Conservation (phyloP, 495 filamentous ascomycete species). For the Pyronema omphalodes region DNA sequence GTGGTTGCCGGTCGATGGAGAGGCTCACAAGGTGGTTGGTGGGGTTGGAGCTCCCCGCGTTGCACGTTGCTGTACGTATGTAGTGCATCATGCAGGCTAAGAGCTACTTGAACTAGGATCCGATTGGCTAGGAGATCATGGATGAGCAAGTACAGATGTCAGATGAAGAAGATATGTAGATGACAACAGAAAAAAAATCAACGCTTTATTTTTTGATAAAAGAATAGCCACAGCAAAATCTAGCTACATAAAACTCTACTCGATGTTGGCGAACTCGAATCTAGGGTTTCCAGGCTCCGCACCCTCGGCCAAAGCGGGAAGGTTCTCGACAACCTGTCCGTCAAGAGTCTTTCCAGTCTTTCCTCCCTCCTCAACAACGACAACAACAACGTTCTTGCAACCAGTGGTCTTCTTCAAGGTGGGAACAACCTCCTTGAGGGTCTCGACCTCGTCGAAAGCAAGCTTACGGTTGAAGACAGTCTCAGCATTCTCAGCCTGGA, state of each 20-base stretch:
- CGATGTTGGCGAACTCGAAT: conserved; percentile 30
- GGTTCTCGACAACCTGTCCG: conserved; percentile 35
- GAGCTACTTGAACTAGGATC: too few relatives aligned
- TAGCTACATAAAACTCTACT: not conserved
- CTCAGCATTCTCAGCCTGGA: conserved; percentile 40
- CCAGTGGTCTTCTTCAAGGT: conserved; percentile 46
- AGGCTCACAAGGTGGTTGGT: too few relatives aligned
- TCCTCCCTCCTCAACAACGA: conserved; percentile 50
- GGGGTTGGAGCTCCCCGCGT: too few relatives aligned
- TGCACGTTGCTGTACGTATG: too few relatives aligned
- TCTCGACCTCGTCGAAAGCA: conserved; percentile 64
- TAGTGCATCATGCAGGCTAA: too few relatives aligned
- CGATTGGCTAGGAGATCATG: too few relatives aligned
- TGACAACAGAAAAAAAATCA: too few relatives aligned
- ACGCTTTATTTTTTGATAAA: too few relatives aligned
- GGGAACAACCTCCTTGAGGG: conserved; percentile 40
- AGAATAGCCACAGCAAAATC: not conserved
- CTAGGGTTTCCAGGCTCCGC: conserved; percentile 64
- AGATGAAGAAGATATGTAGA: too few relatives aligned
- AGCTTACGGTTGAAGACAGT: conserved; percentile 65
- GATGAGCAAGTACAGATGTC: too few relatives aligned
- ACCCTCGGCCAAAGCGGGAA: conserved; percentile 38
- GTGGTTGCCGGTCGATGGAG: too few relatives aligned
- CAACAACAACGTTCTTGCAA: conserved; percentile 41
- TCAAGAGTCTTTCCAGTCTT: conserved; percentile 41